A percentile compares a stretch with the other conserved stretches of the same genome.
Evolutionary conservation across 1,284 basidiomycete genomes (phyloP).

Genomic region (Inonotus obliquus): DNA sequence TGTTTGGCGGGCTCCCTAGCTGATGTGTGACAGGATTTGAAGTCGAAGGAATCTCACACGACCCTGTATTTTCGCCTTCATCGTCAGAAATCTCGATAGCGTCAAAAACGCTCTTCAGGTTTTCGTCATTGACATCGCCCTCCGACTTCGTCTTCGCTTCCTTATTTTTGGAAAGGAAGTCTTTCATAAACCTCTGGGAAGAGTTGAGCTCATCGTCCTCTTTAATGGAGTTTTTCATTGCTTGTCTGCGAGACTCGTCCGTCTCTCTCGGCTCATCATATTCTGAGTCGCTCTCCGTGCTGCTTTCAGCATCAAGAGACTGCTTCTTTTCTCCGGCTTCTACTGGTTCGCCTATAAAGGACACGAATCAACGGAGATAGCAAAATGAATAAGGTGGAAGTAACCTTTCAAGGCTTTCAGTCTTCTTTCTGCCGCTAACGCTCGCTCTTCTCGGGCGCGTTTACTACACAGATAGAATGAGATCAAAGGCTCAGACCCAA

Average conservation of each 20-base stretch:
- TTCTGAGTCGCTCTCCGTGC: slow-evolving; percentile 12
- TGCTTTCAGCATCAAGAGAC: slow-evolving; percentile 21
- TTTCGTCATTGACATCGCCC: background rate
- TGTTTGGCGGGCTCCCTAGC: background rate
- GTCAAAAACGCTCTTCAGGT: slow-evolving; percentile 10
- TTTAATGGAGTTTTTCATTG: slow-evolving; percentile 15
- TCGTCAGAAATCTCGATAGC: slow-evolving; percentile 21
- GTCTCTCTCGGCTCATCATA: slow-evolving; percentile 12
- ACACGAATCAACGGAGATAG: slow-evolving; percentile 8
- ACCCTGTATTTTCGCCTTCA: slow-evolving; percentile 26
- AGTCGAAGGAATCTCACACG: slow-evolving; percentile 29
- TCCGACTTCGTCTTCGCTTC: slow-evolving; percentile 25
- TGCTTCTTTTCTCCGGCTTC: slow-evolving; percentile 22
- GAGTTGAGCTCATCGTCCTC: slow-evolving; percentile 4
- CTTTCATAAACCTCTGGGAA: slow-evolving; percentile 16
- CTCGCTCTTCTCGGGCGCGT: slow-evolving; percentile 68
- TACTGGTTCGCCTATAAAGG: slow-evolving; percentile 19
- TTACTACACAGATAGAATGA: slow-evolving; percentile 43
- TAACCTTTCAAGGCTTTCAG: slow-evolving; percentile 39
- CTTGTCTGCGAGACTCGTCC: slow-evolving; percentile 17
- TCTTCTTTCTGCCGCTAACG: slow-evolving; percentile 63
- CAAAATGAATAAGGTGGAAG: background rate
- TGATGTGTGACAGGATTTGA: slow-evolving; percentile 15
- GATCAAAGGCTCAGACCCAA: background rate
- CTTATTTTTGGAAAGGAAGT: slow-evolving; percentile 22